These are phyloP conservation scores for Penicillium sp. DNA, from an alignment of 2,329 filamentous ascomycete genomes.

Conservation along the genomic window DNA sequence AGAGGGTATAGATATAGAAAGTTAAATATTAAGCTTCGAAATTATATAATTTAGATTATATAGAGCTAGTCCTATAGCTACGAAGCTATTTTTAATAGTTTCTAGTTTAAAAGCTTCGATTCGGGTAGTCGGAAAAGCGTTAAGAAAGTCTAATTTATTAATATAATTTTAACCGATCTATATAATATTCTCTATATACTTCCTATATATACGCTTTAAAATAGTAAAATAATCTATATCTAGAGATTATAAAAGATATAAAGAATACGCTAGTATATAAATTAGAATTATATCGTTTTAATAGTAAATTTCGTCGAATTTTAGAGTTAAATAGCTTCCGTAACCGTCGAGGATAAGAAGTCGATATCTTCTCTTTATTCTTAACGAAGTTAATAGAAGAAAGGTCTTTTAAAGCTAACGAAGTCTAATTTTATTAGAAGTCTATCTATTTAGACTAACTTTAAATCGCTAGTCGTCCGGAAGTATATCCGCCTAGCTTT, in stretches of 20 bases:
- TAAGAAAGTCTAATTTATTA: neutral
- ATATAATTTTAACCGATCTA: neutral
- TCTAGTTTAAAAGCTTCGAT: neutral
- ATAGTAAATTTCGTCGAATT: constrained; percentile 38
- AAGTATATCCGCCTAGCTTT: constrained; percentile 3
- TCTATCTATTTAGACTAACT: constrained; percentile 35
- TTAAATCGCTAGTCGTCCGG: constrained; percentile 9
- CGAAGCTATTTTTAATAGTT: neutral
- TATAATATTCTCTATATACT: neutral
- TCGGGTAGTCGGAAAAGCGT: neutral
- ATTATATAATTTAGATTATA: neutral
- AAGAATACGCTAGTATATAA: constrained; percentile 38
- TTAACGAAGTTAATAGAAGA: constrained; percentile 28
- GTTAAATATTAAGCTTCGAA: neutral
- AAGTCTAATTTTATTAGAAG: constrained; percentile 35
- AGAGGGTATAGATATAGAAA: neutral
- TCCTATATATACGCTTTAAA: neutral
- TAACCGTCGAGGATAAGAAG: constrained; percentile 43
- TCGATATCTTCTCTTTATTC: constrained; percentile 27
- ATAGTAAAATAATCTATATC: constrained; percentile 9
- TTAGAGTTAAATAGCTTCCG: constrained; percentile 32
- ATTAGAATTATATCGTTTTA: constrained; percentile 41
- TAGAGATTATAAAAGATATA: constrained; percentile 39
- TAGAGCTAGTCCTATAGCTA: neutral
- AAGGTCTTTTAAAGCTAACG: constrained; percentile 38